A percentile compares a stretch with the other conserved stretches of the same genome.
Evolutionary conservation across 371 early-diverging fungal species (phyloP).

Genomic region (Dinochytrium kinnereticum): DNA sequence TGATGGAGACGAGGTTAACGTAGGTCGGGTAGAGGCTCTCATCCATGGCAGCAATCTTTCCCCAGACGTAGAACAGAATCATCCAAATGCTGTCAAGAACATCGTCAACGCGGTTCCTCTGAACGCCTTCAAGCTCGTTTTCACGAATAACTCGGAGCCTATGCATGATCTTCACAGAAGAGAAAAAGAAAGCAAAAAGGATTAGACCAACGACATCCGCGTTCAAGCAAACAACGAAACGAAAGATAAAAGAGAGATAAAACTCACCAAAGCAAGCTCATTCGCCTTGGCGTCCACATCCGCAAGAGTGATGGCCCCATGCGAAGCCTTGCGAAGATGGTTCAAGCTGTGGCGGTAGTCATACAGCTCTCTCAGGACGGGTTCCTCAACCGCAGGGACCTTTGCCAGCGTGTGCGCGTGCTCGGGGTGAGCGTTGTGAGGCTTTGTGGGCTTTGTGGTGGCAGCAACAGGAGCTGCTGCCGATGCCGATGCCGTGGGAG

Average conservation of each 20-base stretch:
- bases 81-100: slow-evolving; percentile 39
- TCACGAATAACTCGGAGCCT: slow-evolving; percentile 21
- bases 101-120: slow-evolving; percentile 35
- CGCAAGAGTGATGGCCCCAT: slow-evolving; percentile 33
- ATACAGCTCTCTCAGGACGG: slow-evolving; percentile 31
- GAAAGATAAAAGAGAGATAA: neutral
- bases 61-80: slow-evolving; percentile 36
- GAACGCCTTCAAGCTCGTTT: slow-evolving; percentile 12
- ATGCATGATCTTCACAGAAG: slow-evolving; percentile 23
- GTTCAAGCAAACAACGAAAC: slow-evolving; percentile 1
- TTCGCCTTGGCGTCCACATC: slow-evolving; percentile 39
- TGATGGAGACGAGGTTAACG: slow-evolving; percentile 32
- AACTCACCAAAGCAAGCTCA: slow-evolving; percentile 29
- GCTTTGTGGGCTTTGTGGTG: neutral
- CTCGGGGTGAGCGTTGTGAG: neutral
- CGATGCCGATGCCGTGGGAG: neutral
- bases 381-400: slow-evolving; percentile 31
- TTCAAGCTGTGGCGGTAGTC: slow-evolving; percentile 33
- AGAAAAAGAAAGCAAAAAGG: neutral
- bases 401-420: neutral
- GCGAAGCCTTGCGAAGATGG: slow-evolving; percentile 25
- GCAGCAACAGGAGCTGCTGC: neutral
- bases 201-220: neutral
- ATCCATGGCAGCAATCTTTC: slow-evolving; percentile 34
- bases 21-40: slow-evolving; percentile 38